phyloP scores from a whole-genome alignment of 108 stramenopile species.

The Fragilaria crotonensis region DNA sequence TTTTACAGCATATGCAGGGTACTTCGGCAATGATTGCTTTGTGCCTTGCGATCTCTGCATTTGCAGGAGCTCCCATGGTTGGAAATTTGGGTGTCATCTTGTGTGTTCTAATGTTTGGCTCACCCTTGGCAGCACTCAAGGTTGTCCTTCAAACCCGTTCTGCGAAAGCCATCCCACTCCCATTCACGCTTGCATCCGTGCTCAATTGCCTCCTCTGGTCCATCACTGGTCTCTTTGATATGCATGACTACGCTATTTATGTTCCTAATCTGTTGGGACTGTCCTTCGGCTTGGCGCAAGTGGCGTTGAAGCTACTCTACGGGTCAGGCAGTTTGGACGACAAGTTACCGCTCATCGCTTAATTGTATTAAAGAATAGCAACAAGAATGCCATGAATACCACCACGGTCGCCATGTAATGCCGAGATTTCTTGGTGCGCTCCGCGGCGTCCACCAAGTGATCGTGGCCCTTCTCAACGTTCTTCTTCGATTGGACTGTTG shows the following conservation, averaged over 20 bases:
- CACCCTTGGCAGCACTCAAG: constrained; percentile 57
- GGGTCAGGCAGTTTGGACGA: constrained; percentile 23
- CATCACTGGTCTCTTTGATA: constrained; percentile 48
- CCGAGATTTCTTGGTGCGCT: constrained; percentile 47
- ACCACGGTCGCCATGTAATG: constrained; percentile 80
- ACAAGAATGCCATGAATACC: constrained; percentile 41
- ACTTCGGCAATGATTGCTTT: constrained; percentile 8
- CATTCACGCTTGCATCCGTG: constrained; percentile 65
- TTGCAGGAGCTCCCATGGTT: constrained; percentile 20
- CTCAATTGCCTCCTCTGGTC: constrained; percentile 71
- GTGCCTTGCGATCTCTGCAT: constrained; percentile 1
- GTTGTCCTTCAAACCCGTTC: constrained; percentile 59
- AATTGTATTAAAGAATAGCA: constrained; percentile 70
- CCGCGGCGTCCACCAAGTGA: constrained; percentile 67
- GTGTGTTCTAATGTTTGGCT: constrained; percentile 59
- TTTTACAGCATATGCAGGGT: constrained; percentile 24
- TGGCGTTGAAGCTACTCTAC: constrained; percentile 52
- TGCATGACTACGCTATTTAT: constrained; percentile 71
- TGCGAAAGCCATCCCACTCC: constrained; percentile 70
- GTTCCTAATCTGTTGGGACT: constrained; percentile 71
- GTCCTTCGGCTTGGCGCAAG: constrained; percentile 49
- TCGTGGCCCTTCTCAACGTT: constrained; percentile 78
- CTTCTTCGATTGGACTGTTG: constrained; percentile 53
- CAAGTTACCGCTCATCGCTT: constrained; percentile 24
- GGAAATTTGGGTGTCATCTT: constrained; percentile 40